Evolutionary conservation across 192 early-diverging fungal species (phyloP), one percentile per base, ranked within the genome.

Genomic region (Phlyctochytrium arcticum): DNA sequence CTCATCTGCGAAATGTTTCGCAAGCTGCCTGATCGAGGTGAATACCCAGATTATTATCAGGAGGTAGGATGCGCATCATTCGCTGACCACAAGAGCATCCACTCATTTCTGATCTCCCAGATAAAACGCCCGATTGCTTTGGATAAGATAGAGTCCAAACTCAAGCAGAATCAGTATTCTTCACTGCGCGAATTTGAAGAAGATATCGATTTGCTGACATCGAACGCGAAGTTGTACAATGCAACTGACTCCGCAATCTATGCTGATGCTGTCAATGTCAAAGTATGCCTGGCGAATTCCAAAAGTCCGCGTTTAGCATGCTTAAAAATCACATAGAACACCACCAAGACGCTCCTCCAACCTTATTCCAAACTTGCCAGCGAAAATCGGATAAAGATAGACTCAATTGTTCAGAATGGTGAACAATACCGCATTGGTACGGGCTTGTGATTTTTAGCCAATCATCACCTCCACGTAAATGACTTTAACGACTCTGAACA

Each of bases 221-320:
- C 89, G 58, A 98, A 98, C 68, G 95, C 95, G 6, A 88, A 84
- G 57, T 80, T 84, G 27, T 98, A 91, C 71, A 96, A 96, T 71
- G 86, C 85, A 57, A 84, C 89, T 57, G 91, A 88, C 10, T 95
- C 92, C 6, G 86, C 87, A 29, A 80, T 98, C 4, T 90, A 92
- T 62, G 71, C 86, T 36, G 90, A 94, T 72, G 91, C 92, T 4
- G 9, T 60, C 15, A 36, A 39, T 9, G 31, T 68, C n/a, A 55
- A 60, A n/a, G n/a, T n/a, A n/a, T n/a, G n/a, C n/a, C n/a, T n/a
- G n/a, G n/a, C n/a, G n/a, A n/a, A n/a, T n/a, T n/a, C n/a, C n/a
- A 57, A 29, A 49, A 36, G 64, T 17, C 32, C 42, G n/a, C n/a
- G n/a, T 47, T 47, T 62, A 34, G 2, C 4, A 29, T 4, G 3